Evolutionary conservation across 257 asterid genomes (phyloP).

Genomic region (Salvia splendens): DNA sequence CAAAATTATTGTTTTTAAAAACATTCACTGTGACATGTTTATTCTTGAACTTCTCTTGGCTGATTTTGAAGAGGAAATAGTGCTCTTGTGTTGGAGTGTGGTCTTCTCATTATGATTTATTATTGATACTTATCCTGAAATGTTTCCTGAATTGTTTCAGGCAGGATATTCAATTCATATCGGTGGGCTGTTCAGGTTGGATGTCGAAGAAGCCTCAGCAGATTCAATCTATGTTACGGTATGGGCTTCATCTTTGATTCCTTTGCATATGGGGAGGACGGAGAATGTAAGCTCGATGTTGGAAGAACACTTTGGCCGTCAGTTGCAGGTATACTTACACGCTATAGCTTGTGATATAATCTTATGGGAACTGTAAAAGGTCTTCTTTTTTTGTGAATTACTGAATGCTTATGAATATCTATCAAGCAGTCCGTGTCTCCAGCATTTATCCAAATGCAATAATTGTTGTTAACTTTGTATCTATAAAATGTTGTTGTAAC

Average conservation of each 20-base stretch:
- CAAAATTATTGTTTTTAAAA: neutral
- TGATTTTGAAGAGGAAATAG: neutral
- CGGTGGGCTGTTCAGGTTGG: conserved; percentile 80
- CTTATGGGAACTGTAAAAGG: neutral
- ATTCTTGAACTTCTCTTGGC: conserved; percentile 2
- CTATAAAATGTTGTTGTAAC: neutral
- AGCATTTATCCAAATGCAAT: neutral
- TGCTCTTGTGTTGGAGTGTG: too few relatives aligned
- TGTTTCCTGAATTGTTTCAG: conserved; percentile 38
- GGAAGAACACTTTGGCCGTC: conserved; percentile 79
- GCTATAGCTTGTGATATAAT: conserved; percentile 12
- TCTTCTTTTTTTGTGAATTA: neutral
- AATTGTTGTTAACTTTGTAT: neutral
- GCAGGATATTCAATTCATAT: conserved; percentile 78
- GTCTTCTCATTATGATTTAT: neutral
- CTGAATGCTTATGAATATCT: neutral
- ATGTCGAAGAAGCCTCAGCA: conserved; percentile 64
- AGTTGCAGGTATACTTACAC: conserved; percentile 55
- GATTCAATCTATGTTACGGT: conserved; percentile 78
- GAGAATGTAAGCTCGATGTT: conserved; percentile 61
- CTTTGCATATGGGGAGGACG: conserved; percentile 87
- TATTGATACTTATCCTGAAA: neutral
- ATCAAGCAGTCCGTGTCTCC: neutral
- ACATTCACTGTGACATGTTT: neutral
- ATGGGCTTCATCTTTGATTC: conserved; percentile 84